Evolutionary conservation across 768 basidiomycete genomes (phyloP).

Genomic region (Tricholoma bakamatsutake): DNA sequence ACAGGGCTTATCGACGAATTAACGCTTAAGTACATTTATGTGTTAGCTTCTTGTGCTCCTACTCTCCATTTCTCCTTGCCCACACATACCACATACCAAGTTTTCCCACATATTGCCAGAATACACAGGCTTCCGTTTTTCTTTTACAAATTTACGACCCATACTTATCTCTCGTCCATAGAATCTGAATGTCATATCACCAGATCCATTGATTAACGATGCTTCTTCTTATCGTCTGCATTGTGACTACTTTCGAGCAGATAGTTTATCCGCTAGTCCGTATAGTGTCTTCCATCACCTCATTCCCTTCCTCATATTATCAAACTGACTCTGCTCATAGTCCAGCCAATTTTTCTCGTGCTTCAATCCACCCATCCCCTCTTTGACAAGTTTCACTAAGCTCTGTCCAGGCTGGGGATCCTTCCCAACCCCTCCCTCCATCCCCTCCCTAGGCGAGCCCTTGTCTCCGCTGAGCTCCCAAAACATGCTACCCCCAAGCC

Average conservation of each 20-base stretch:
- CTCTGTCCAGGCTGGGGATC: slow-evolving; percentile 64
- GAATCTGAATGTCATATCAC: too few relatives aligned
- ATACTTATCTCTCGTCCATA: neutral
- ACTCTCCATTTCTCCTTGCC: neutral
- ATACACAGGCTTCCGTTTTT: neutral
- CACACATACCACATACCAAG: neutral
- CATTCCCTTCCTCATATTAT: slow-evolving; percentile 76
- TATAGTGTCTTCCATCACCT: neutral
- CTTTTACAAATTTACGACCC: too few relatives aligned
- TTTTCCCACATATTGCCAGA: neutral
- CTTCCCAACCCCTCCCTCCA: slow-evolving; percentile 74
- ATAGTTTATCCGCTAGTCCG: neutral
- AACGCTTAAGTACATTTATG: neutral
- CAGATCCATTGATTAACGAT: too few relatives aligned
- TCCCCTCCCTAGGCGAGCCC: slow-evolving; percentile 54
- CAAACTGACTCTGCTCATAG: slow-evolving; percentile 73
- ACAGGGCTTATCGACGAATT: slow-evolving; percentile 48
- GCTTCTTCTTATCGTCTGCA: too few relatives aligned
- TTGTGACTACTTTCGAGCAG: neutral
- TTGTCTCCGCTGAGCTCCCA: slow-evolving; percentile 94
- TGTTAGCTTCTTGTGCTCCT: neutral
- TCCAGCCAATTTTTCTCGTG: slow-evolving; percentile 65
- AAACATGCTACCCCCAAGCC: slow-evolving; percentile 89
- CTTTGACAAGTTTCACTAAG: slow-evolving; percentile 68
- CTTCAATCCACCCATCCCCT: slow-evolving; percentile 74